Percentiles rank a stretch among this genome's conserved stretches.
Conservation (phyloP, 108 stramenopile genomes). For the Nannochloropsis gaditana region DNA sequence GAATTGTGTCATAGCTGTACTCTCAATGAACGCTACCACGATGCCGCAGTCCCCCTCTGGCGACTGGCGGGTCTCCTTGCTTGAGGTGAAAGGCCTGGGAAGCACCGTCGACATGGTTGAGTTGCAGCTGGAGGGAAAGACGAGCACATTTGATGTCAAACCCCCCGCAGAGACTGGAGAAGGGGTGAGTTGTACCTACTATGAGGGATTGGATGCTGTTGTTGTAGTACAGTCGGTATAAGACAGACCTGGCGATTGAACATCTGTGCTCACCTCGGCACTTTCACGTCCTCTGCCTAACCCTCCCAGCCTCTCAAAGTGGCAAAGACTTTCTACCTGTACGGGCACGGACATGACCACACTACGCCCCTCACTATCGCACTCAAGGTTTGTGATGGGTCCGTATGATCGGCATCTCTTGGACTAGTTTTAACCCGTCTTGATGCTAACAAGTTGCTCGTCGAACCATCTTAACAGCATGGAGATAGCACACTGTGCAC, state of each 20-base stretch:
- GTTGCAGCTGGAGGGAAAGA: background rate
- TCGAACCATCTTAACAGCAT: background rate
- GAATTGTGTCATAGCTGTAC: too few relatives aligned
- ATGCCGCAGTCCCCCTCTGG: slow-evolving; percentile 9
- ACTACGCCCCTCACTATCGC: background rate
- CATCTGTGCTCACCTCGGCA: too few relatives aligned
- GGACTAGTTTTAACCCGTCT: too few relatives aligned
- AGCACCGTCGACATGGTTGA: background rate
- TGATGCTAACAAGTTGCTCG: background rate
- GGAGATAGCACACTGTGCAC: background rate
- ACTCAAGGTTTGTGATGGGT: background rate
- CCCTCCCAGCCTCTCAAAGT: background rate
- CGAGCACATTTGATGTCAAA: slow-evolving; percentile 3
- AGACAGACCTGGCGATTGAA: too few relatives aligned
- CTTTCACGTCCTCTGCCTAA: too few relatives aligned
- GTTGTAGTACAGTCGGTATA: too few relatives aligned
- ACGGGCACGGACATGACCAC: background rate
- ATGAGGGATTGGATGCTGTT: background rate
- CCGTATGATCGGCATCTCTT: too few relatives aligned
- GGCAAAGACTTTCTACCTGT: slow-evolving; percentile 8
- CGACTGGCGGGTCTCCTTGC: background rate
- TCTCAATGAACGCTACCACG: background rate
- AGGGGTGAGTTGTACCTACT: background rate
- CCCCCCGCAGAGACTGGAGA: background rate
- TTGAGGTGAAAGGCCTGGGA: background rate